Percentiles rank a stretch among this genome's conserved stretches.
phyloP scores from a whole-genome alignment of 768 basidiomycete species.

The Rossbeevera mucosa region DNA sequence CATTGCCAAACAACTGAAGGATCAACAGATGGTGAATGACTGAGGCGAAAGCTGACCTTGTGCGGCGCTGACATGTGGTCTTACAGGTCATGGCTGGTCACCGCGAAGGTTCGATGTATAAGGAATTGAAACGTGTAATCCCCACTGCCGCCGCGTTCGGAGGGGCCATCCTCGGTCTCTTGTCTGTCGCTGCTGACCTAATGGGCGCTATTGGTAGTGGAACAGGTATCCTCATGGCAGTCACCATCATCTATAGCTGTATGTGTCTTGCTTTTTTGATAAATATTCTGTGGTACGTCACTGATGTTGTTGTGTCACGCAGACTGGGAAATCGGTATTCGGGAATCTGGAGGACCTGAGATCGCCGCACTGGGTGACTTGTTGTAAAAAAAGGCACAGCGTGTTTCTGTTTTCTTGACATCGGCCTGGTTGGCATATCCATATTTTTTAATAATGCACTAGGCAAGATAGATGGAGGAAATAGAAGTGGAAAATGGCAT shows the following conservation, averaged over 20 bases:
- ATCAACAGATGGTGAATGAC: conserved; percentile 83
- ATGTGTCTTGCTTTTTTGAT: neutral
- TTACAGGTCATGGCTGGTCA: conserved; percentile 77
- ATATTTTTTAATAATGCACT: conserved; percentile 2
- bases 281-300: neutral
- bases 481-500: conserved; percentile 1
- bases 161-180: conserved; percentile 90
- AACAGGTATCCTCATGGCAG: conserved; percentile 95
- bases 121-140: conserved; percentile 96
- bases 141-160: conserved; percentile 97
- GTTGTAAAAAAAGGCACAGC: conserved; percentile 39
- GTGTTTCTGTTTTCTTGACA: neutral
- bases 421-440: neutral
- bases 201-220: conserved; percentile 96
- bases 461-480: conserved; percentile 9
- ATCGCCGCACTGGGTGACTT: conserved; percentile 78
- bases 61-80: conserved; percentile 1
- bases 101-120: conserved; percentile 98
- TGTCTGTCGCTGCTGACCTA: conserved; percentile 88
- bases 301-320: neutral
- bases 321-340: conserved; percentile 92
- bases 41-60: neutral
- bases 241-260: conserved; percentile 93
- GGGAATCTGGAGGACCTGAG: conserved; percentile 79
- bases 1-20: conserved; percentile 96